Percentiles rank a stretch among this genome's conserved stretches.
These are phyloP conservation scores for Boletus reticulatus DNA, from an alignment of 768 basidiomycete genomes.

Conservation along the genomic window DNA sequence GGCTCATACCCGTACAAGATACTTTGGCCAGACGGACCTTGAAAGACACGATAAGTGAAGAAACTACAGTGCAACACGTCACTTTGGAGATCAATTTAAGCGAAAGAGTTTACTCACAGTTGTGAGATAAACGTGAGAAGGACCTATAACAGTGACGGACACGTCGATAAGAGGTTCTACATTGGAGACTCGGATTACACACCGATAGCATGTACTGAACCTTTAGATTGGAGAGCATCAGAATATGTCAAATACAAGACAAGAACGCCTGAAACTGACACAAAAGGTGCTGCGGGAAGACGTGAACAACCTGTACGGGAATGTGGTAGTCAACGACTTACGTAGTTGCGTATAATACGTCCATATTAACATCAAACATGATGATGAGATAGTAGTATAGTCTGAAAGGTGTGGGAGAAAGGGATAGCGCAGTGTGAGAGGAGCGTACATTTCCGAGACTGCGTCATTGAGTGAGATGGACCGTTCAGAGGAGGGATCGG, in stretches of 20 bases:
- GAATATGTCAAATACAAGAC: background rate
- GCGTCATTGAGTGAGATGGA: conserved; percentile 6
- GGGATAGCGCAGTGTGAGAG: background rate
- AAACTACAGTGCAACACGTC: conserved; percentile 15
- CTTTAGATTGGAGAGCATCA: conserved; percentile 13
- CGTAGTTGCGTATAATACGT: conserved; percentile 25
- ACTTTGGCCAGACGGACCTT: conserved; percentile 12
- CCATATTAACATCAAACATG: conserved; percentile 23
- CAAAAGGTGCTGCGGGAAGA: conserved; percentile 25
- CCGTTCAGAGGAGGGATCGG: background rate
- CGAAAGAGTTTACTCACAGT: conserved; percentile 15
- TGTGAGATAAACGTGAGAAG: conserved; percentile 26
- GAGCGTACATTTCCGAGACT: conserved; percentile 29
- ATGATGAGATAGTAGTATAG: conserved; percentile 29
- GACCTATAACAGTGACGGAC: conserved; percentile 12
- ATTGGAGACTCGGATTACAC: background rate
- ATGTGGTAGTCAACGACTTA: conserved; percentile 4
- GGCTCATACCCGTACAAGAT: background rate
- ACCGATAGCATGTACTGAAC: conserved; percentile 27
- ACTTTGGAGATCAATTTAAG: background rate
- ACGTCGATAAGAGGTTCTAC: background rate
- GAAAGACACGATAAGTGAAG: conserved; percentile 24
- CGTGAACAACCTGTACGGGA: background rate
- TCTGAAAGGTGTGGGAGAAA: conserved; percentile 16
- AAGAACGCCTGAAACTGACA: conserved; percentile 18